Conservation (phyloP, 176 grass and related monocot species). For the Dactylis glomerata region DNA sequence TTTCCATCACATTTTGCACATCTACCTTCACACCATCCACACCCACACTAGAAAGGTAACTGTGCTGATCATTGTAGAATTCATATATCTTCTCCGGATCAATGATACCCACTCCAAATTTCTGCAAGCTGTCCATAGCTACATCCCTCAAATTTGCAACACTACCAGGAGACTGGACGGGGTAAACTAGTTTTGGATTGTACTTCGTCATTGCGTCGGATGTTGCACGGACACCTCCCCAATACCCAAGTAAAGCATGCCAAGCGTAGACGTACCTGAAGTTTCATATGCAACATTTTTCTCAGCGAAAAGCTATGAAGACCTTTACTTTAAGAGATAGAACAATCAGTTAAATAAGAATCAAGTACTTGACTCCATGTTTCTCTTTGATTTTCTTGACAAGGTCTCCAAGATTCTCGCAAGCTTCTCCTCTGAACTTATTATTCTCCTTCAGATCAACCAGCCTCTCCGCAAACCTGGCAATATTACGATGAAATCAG, state of each 20-base stretch:
- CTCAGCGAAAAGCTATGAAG: neutral
- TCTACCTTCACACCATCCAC: conserved; percentile 76
- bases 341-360: neutral
- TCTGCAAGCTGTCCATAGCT: conserved; percentile 59
- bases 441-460: conserved; percentile 42
- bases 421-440: conserved; percentile 44
- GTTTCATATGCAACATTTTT: neutral
- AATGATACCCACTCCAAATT: conserved; percentile 50
- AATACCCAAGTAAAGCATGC: conserved; percentile 58
- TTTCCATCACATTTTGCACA: conserved; percentile 61
- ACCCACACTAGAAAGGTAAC: conserved; percentile 46
- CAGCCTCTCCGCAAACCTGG: conserved; percentile 51
- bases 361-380: conserved; percentile 43
- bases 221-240: conserved; percentile 42
- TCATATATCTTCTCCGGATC: conserved; percentile 50
- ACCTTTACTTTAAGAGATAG: neutral
- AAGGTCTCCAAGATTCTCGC: conserved; percentile 33
- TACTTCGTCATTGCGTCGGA: conserved; percentile 51
- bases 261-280: conserved; percentile 45
- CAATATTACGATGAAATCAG: conserved; percentile 17
- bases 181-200: conserved; percentile 47
- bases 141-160: conserved; percentile 52
- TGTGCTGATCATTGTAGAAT: conserved; percentile 66
- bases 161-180: conserved; percentile 39
- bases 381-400: conserved; percentile 47